A percentile compares a stretch with the other conserved stretches of the same genome.
These are phyloP conservation scores for Bipolaris sorokiniana DNA, from an alignment of 2,329 filamentous ascomycete species.

Conservation along the genomic window DNA sequence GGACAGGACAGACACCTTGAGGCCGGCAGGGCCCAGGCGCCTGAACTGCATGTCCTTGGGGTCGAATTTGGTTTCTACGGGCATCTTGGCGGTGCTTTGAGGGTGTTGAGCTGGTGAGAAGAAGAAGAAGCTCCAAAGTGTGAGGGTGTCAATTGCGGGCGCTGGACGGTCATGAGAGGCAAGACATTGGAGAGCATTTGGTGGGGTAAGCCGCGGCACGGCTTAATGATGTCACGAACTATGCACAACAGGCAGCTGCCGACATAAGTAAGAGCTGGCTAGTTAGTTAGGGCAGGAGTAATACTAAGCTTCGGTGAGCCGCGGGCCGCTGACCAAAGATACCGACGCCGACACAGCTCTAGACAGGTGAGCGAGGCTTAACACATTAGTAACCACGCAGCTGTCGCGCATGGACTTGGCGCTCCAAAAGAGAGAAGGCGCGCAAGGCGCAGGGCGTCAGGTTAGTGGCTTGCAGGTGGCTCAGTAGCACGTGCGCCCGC, in stretches of 20 bases:
- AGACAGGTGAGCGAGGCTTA: not conserved
- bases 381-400: not conserved
- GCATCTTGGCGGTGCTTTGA: conserved; percentile 30
- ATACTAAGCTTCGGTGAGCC: not conserved
- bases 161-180: conserved; percentile 16
- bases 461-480: not conserved
- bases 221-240: conserved; percentile 16
- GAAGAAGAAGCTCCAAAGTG: not conserved
- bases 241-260: not conserved
- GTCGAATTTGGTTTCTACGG: conserved; percentile 56
- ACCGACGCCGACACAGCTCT: not conserved
- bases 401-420: not conserved
- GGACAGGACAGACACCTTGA: conserved; percentile 60
- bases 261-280: not conserved
- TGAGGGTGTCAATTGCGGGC: not conserved
- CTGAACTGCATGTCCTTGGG: conserved; percentile 55
- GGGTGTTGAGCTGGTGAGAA: not conserved
- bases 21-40: conserved; percentile 44
- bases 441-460: not conserved
- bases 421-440: not conserved
- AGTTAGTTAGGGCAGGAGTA: too few relatives aligned
- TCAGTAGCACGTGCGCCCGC: not conserved
- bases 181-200: conserved; percentile 6
- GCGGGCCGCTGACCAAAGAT: not conserved
- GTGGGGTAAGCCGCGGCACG: conserved; percentile 16